These are phyloP conservation scores for Encephalitozoon romaleae DNA, from an alignment of 371 early-diverging fungal species.

Conservation along the genomic window DNA sequence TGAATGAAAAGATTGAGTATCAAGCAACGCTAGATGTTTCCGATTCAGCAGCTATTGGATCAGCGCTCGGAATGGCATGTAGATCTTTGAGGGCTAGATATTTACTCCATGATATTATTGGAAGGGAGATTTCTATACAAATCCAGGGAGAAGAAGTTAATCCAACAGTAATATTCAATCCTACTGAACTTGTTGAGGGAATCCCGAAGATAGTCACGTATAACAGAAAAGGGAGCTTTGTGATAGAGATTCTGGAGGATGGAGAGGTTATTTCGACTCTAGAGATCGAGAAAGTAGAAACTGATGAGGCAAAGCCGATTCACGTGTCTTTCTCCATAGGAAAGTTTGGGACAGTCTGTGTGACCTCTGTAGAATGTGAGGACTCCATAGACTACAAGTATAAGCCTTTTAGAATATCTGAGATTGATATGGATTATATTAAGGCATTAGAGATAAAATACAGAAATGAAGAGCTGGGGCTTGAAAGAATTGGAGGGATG, in stretches of 20 bases:
- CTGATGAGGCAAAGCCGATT: constrained; percentile 28
- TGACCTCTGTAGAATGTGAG: constrained; percentile 8
- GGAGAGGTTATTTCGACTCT: constrained; percentile 32
- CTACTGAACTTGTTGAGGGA: not conserved
- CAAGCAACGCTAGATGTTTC: constrained; percentile 24
- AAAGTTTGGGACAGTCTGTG: constrained; percentile 31
- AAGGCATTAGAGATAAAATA: constrained; percentile 21
- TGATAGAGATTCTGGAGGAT: constrained; percentile 35
- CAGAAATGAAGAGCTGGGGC: constrained; percentile 12
- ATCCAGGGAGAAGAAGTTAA: constrained; percentile 14
- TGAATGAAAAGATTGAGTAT: not conserved
- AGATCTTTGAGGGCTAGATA: constrained; percentile 11
- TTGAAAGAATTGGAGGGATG: constrained; percentile 28
- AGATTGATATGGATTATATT: not conserved
- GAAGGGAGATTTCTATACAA: constrained; percentile 14
- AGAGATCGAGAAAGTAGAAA: constrained; percentile 12
- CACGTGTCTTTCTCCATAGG: constrained; percentile 25
- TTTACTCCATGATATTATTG: constrained; percentile 35
- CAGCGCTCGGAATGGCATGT: constrained; percentile 40
- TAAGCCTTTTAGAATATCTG: not conserved
- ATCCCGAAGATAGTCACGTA: constrained; percentile 23
- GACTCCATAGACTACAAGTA: not conserved
- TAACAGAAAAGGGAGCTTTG: constrained; percentile 28
- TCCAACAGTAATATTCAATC: constrained; percentile 29
- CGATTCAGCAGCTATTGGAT: constrained; percentile 40